phyloP scores from a whole-genome alignment of 2,329 filamentous ascomycete genomes.

The Phaeosphaeria sp. region DNA sequence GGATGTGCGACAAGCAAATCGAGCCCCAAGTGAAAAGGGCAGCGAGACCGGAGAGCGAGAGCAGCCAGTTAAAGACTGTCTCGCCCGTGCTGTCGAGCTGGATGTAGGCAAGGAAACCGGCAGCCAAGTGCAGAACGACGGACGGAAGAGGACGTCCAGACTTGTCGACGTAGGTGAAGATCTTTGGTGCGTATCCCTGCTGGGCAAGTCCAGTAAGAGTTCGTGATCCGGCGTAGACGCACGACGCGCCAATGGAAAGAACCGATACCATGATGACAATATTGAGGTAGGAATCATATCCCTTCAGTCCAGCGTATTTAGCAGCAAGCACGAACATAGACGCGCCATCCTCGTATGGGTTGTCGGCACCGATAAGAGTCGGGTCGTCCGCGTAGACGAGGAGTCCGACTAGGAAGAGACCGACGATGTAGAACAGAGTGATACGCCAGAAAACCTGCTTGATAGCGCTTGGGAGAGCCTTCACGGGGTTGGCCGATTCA shows the following conservation, averaged over 20 bases:
- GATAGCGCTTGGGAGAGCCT: constrained; percentile 53
- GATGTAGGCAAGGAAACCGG: constrained; percentile 81
- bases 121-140: constrained; percentile 68
- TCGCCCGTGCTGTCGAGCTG: constrained; percentile 55
- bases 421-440: constrained; percentile 53
- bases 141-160: constrained; percentile 79
- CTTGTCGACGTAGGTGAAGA: constrained; percentile 82
- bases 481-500: constrained; percentile 63
- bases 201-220: constrained; percentile 62
- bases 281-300: constrained; percentile 71
- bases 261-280: constrained; percentile 69
- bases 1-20: constrained; percentile 90
- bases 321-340: constrained; percentile 73
- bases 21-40: constrained; percentile 81
- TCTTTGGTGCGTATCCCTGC: constrained; percentile 72
- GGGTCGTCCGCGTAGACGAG: constrained; percentile 45
- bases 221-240: constrained; percentile 64
- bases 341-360: constrained; percentile 43
- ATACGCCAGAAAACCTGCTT: constrained; percentile 58
- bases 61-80: constrained; percentile 75
- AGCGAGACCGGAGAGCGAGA: constrained; percentile 74
- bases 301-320: constrained; percentile 64
- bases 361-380: constrained; percentile 42
- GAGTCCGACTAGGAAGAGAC: constrained; percentile 52
- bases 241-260: constrained; percentile 65